Percentiles rank a stretch among this genome's conserved stretches.
Conservation (phyloP, 1,139 yeast species). For the Suhomyces yuchorum region DNA sequence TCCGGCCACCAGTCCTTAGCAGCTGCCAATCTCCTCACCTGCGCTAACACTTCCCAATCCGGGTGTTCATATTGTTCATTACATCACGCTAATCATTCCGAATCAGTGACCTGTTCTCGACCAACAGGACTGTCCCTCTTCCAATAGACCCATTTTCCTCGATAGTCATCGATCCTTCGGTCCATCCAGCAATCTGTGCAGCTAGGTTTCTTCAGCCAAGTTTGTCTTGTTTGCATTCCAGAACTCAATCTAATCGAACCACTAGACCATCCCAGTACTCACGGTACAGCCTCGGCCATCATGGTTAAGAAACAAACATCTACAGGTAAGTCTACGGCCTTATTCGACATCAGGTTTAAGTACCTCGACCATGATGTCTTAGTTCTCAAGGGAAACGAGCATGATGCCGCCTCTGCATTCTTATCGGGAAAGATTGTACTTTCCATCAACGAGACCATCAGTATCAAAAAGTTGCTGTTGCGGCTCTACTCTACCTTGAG, state of each 20-base stretch:
- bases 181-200: too few relatives aligned
- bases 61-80: background rate
- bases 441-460: constrained; percentile 73
- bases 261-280: background rate
- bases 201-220: too few relatives aligned
- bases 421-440: constrained; percentile 78
- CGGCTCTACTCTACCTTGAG: constrained; percentile 66
- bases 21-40: background rate
- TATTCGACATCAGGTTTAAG: constrained; percentile 63
- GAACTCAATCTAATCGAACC: background rate
- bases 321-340: constrained; percentile 35
- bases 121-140: too few relatives aligned
- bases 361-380: constrained; percentile 79
- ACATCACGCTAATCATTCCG: background rate
- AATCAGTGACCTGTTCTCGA: background rate
- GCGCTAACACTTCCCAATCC: background rate
- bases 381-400: constrained; percentile 73
- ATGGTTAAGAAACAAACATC: constrained; percentile 18
- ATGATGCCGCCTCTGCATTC: constrained; percentile 76
- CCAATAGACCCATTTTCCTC: too few relatives aligned
- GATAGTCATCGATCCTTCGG: too few relatives aligned
- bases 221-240: background rate
- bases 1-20: background rate
- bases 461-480: constrained; percentile 63
- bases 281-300: background rate